phyloP scores from a whole-genome alignment of 371 early-diverging fungal species.

The Mucor piriformis region DNA sequence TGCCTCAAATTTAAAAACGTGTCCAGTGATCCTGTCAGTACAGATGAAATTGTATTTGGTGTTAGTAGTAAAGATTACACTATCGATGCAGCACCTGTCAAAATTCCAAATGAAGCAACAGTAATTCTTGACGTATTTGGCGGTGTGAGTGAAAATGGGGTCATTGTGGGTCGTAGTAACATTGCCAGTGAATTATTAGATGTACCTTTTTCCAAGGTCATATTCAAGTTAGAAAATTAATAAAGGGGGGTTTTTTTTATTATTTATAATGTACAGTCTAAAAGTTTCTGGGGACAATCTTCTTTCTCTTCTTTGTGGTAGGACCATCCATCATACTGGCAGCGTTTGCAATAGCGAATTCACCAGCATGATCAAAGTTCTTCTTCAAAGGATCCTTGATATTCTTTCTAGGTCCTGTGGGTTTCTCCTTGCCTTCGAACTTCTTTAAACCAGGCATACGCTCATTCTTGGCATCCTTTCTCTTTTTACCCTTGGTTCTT shows the following conservation, averaged over 20 bases:
- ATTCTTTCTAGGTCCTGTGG: constrained; percentile 32
- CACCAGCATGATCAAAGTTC: constrained; percentile 45
- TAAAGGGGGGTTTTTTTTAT: constrained; percentile 1
- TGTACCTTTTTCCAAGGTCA: constrained; percentile 44
- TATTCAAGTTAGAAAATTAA: constrained; percentile 10
- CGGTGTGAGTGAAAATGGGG: constrained; percentile 60
- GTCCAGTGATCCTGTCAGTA: constrained; percentile 25
- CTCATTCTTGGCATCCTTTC: constrained; percentile 52
- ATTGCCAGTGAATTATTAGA: constrained; percentile 41
- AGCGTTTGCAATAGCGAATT: constrained; percentile 47
- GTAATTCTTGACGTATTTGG: constrained; percentile 44
- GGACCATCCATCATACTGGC: constrained; percentile 31
- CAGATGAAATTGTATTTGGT: constrained; percentile 26
- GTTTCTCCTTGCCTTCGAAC: constrained; percentile 30
- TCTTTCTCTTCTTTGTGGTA: constrained; percentile 45
- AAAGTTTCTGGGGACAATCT: background rate
- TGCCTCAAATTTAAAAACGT: constrained; percentile 4
- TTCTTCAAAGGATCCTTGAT: constrained; percentile 34
- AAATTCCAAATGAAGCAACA: constrained; percentile 14
- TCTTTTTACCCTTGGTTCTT: constrained; percentile 47
- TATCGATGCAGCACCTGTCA: constrained; percentile 34
- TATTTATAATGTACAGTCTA: background rate
- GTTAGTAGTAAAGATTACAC: constrained; percentile 41
- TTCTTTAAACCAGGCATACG: constrained; percentile 41
- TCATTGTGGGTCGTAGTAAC: constrained; percentile 47